Base-by-base conservation (phyloP, 169 alveolate genomes). In the Eimeria zaria region DNA sequence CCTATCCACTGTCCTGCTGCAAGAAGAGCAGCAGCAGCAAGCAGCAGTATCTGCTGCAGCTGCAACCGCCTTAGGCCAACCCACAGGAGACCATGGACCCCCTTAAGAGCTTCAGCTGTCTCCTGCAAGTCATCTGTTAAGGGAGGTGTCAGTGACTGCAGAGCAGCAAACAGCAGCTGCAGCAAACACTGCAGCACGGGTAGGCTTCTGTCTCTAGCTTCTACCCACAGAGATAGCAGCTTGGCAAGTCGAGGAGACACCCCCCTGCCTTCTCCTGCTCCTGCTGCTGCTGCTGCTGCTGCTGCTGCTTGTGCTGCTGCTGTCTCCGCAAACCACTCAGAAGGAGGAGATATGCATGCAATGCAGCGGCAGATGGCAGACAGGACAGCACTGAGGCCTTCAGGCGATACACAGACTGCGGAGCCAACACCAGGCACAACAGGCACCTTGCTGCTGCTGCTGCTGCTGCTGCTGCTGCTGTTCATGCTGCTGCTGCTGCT, bases 91-190 rank as follows among this genome's bases (percentile, higher is more conserved):
- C 89, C 89, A 44, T 80, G 89, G 14, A 27, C 8, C 53, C 58
- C 71, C 69, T 44, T 80, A 7, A 80, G 89, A 5, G 89, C 69
- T 2, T 55, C 69, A 8, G 51, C 89, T n/a, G 89, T 46, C 9
- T 33, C 89, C 8, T 22, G 20, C 22, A 80, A 22, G 24, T 80
- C 89, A 9, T 80, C 89, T 8, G 24, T 36, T 2, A 51, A 41
- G 12, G 89, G n/a, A 11, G 71, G 51, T 8, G 69, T 24, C 2
- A 80, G 33, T 8, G 71, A 11, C 9, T 46, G 46, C 33, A 80
- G 41, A n/a, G 89, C 73, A 80, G 89, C 89, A 80, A 80, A 80
- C 71, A 80, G 89, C 89, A 80, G 69, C 89, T 80, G 89, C 64
- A 80, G 89, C 89, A 80, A 46, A 14, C 46, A 24, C 89, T 80